Evolutionary conservation across 106 monocot species (phyloP).

Genomic region (Acorus calamus): DNA sequence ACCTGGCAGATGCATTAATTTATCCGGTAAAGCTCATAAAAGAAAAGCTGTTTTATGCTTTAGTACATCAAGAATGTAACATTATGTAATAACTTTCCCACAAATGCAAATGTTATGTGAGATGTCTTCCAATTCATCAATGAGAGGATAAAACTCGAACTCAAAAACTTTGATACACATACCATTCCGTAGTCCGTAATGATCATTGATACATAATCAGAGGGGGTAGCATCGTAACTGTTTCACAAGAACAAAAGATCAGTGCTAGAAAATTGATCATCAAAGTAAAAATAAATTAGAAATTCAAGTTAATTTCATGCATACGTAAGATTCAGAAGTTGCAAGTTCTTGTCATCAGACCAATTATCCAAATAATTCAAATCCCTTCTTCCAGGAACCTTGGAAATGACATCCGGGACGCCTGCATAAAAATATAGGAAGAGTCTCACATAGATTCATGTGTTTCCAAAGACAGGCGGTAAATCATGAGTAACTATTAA

Average conservation of each 20-base stretch:
- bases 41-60: background rate
- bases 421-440: constrained; percentile 27
- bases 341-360: constrained; percentile 72
- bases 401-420: constrained; percentile 76
- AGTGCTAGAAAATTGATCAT: background rate
- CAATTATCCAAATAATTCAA: constrained; percentile 52
- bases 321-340: constrained; percentile 92
- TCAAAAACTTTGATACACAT: constrained; percentile 4
- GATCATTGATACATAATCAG: constrained; percentile 87
- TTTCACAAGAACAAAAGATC: constrained; percentile 1
- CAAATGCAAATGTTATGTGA: no score
- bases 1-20: no score
- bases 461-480: no score
- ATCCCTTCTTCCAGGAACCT: constrained; percentile 55
- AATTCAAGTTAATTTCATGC: background rate
- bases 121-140: no score
- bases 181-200: constrained; percentile 99
- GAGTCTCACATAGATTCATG: no score
- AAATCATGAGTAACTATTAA: no score
- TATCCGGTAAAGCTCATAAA: no score
- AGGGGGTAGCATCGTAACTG: constrained; percentile 93
- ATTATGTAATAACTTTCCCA: no score
- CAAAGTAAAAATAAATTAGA: background rate
- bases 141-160: no score
- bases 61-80: no score